Evolutionary conservation across 306 rosid genomes (phyloP).

Genomic region (Gastrolobium villosum): DNA sequence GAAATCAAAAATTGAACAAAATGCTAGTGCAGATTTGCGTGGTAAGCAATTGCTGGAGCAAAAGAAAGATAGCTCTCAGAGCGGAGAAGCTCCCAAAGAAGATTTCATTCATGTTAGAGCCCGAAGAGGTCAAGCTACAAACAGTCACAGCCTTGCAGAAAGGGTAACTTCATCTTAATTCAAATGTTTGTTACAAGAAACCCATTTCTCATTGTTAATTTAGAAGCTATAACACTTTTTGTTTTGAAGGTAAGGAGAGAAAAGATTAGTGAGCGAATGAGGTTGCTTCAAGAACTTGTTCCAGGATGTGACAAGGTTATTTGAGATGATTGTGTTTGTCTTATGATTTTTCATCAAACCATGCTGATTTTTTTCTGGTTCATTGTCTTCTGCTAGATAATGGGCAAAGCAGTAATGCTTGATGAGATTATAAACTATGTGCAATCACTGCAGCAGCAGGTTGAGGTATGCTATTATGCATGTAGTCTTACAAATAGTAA

Average conservation of each 20-base stretch:
- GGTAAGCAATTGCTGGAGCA: conserved; percentile 65
- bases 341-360: conserved; percentile 29
- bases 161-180: conserved; percentile 58
- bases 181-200: conserved; percentile 5
- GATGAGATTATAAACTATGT: conserved; percentile 93
- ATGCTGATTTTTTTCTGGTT: not conserved
- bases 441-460: conserved; percentile 90
- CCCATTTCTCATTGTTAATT: not conserved
- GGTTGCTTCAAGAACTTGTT: conserved; percentile 92
- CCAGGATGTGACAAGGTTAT: conserved; percentile 88
- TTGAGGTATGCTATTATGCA: conserved; percentile 70
- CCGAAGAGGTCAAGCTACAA: conserved; percentile 92
- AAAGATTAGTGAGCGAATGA: conserved; percentile 86
- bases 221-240: conserved; percentile 19
- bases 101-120: conserved; percentile 84
- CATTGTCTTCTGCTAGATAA: conserved; percentile 61
- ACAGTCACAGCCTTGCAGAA: conserved; percentile 96
- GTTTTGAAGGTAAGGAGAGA: conserved; percentile 81
- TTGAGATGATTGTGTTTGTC: not conserved
- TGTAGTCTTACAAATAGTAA: conserved; percentile 3
- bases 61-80: conserved; percentile 62
- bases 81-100: conserved; percentile 73
- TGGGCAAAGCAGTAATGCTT: conserved; percentile 90
- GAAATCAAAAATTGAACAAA: conserved; percentile 59
- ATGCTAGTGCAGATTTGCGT: conserved; percentile 51